Conservation (phyloP, 2,329 filamentous ascomycete genomes). For the Fusarium sp. region DNA sequence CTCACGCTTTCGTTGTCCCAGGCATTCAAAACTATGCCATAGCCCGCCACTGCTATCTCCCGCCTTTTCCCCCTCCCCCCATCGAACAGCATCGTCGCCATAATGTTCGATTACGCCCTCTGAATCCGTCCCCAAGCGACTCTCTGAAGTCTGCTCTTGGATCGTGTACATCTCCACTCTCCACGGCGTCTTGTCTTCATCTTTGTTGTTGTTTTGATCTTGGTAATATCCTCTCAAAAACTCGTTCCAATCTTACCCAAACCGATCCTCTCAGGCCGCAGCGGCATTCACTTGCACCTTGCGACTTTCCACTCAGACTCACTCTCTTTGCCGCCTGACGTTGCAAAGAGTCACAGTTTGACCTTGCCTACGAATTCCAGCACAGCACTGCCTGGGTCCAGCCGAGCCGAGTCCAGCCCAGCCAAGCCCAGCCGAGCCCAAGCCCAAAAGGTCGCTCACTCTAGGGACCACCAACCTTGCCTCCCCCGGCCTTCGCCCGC, state of each 20-base stretch:
- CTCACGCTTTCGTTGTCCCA: slow-evolving; percentile 43
- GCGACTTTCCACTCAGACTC: slow-evolving; percentile 51
- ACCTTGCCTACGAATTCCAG: slow-evolving; percentile 37
- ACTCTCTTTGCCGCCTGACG: slow-evolving; percentile 42
- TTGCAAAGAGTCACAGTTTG: slow-evolving; percentile 34
- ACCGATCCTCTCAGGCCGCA: slow-evolving; percentile 51
- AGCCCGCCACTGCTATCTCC: slow-evolving; percentile 49
- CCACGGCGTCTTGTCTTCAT: slow-evolving; percentile 53
- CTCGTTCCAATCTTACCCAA: slow-evolving; percentile 6
- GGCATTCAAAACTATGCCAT: slow-evolving; percentile 56
- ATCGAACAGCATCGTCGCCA: slow-evolving; percentile 66
- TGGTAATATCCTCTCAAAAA: slow-evolving; percentile 30
- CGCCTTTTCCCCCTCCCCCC: slow-evolving; percentile 58
- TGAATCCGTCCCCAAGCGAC: slow-evolving; percentile 65
- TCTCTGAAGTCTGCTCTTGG: slow-evolving; percentile 67
- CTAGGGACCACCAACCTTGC: slow-evolving; percentile 43
- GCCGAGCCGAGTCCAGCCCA: slow-evolving; percentile 40
- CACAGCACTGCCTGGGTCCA: slow-evolving; percentile 46
- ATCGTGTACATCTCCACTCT: slow-evolving; percentile 56
- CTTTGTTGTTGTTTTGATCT: slow-evolving; percentile 46
- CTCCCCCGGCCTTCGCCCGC: slow-evolving; percentile 38
- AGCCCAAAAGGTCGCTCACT: slow-evolving; percentile 41
- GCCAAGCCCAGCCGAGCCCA: slow-evolving; percentile 40
- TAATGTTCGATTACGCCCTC: slow-evolving; percentile 67
- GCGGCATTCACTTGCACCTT: slow-evolving; percentile 68